These are phyloP conservation scores for Wickerhamiella hasegawae DNA, from an alignment of 805 yeast genomes.

Conservation along the genomic window DNA sequence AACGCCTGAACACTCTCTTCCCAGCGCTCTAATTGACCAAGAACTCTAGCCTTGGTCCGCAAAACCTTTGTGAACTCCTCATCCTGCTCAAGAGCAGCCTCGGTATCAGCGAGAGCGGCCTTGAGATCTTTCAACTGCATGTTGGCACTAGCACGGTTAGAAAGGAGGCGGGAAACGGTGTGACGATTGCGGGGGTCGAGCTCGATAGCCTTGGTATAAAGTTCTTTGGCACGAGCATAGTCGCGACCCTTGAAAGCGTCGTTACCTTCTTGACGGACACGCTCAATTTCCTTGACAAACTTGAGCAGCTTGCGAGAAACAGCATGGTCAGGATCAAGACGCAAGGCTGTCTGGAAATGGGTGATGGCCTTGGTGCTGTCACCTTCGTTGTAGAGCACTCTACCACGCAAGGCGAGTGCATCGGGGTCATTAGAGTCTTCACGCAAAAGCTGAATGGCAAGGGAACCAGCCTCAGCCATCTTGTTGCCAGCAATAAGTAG, in stretches of 20 bases:
- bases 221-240: constrained; percentile 46
- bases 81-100: constrained; percentile 50
- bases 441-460: constrained; percentile 23
- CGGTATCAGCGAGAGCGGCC: constrained; percentile 61
- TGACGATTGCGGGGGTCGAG: constrained; percentile 42
- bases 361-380: constrained; percentile 23
- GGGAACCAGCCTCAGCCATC: constrained; percentile 23
- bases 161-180: constrained; percentile 31
- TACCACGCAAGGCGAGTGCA: constrained; percentile 25
- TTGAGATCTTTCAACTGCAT: constrained; percentile 66
- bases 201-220: constrained; percentile 62
- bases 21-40: constrained; percentile 25
- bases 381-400: constrained; percentile 23
- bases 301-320: constrained; percentile 21
- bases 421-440: constrained; percentile 24
- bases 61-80: constrained; percentile 50
- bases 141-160: constrained; percentile 82
- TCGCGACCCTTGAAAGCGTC: constrained; percentile 48
- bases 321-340: constrained; percentile 26
- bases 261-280: constrained; percentile 42
- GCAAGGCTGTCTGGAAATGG: constrained; percentile 26
- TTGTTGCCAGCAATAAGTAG: constrained; percentile 18
- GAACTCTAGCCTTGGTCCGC: constrained; percentile 26
- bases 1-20: constrained; percentile 25
- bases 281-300: constrained; percentile 21